Conservation (phyloP, 257 asterid species). For the Perilla frutescens region DNA sequence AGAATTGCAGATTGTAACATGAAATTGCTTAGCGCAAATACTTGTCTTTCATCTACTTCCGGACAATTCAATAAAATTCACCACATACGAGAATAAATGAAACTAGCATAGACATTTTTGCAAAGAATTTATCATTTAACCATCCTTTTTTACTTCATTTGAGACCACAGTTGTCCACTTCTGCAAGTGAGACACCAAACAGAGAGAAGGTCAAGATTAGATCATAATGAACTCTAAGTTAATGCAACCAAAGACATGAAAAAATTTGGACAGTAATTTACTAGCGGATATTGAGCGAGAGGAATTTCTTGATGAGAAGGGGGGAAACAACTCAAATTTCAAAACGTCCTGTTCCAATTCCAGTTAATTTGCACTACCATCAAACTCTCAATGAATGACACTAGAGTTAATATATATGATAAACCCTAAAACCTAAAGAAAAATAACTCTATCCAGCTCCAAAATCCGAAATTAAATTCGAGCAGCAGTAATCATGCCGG, state of each 20-base stretch:
- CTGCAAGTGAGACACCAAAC: not conserved
- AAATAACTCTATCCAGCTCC: slow-evolving; percentile 9
- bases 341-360: too few species aligned
- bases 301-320: too few species aligned
- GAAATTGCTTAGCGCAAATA: not conserved
- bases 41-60: not conserved
- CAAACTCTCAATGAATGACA: too few species aligned
- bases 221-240: not conserved
- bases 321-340: not conserved
- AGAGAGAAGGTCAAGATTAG: not conserved
- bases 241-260: not conserved
- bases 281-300: too few species aligned
- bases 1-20: not conserved
- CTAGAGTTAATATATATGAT: not conserved
- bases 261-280: not conserved
- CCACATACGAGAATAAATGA: not conserved
- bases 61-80: slow-evolving; percentile 8
- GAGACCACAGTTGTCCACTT: not conserved
- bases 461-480: not conserved
- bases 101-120: not conserved
- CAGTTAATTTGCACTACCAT: too few species aligned
- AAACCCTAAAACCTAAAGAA: not conserved
- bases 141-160: not conserved
- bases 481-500: not conserved
- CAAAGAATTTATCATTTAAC: not conserved